These are phyloP conservation scores for Jimgerdemannia lactiflua DNA, from an alignment of 192 early-diverging fungal species.

Conservation along the genomic window DNA sequence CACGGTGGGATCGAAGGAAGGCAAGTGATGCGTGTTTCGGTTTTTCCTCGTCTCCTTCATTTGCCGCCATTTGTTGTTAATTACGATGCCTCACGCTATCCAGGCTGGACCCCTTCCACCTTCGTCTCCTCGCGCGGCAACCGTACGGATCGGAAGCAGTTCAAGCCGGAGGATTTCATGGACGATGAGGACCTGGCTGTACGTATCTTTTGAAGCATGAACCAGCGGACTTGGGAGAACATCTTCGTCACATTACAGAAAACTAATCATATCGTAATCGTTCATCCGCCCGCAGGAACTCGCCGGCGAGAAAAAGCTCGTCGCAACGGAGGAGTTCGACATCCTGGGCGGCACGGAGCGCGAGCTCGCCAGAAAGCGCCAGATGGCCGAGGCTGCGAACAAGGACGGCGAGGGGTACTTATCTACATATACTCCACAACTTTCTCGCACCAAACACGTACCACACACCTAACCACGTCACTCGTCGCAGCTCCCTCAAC, in stretches of 20 bases:
- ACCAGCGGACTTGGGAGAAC: too few species aligned
- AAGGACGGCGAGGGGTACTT: neutral
- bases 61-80: neutral
- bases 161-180: conserved; percentile 88
- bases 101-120: conserved; percentile 74
- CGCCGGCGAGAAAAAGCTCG: conserved; percentile 42
- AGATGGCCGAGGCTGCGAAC: conserved; percentile 38
- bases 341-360: conserved; percentile 57
- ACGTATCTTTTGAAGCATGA: neutral
- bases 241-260: too few species aligned
- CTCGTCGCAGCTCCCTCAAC: neutral
- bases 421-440: neutral
- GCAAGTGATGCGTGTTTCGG: conserved; percentile 35
- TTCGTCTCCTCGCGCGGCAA: conserved; percentile 77
- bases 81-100: neutral
- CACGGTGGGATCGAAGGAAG: conserved; percentile 95
- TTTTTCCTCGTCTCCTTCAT: neutral
- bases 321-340: conserved; percentile 69
- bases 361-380: conserved; percentile 50
- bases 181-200: conserved; percentile 92
- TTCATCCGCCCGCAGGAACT: conserved; percentile 35
- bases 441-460: neutral
- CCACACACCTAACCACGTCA: neutral
- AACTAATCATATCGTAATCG: too few species aligned
- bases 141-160: conserved; percentile 45